Evolutionary conservation across 2,329 filamentous ascomycete species (phyloP), one percentile per base, ranked within the genome.

Genomic region (Atkinsonella hypoxylon): DNA sequence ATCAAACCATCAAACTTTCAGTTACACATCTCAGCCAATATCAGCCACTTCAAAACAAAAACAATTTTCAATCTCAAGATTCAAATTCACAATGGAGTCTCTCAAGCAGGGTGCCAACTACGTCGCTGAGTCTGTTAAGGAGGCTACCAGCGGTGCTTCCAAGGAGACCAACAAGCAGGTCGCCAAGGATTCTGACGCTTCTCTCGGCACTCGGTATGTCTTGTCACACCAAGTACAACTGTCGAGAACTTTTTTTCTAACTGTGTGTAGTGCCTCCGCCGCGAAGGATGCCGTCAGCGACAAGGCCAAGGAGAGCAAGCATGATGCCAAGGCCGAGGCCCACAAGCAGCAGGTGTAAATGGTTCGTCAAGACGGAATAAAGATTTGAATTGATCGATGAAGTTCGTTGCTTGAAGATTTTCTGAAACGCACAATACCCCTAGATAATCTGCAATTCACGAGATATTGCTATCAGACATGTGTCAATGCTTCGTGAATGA

Each of bases 161-260:
- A 85, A 85, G 78, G 80, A 84, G 71, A 71, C 72, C 71, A 85
- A 85, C 78, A 84, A 85, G 78, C 64, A 75, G 57, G 74, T 80
- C 57, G 82, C 81, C 66, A 84, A 85, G 76, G 78, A 80, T 64
- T 65, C 58, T 65, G 69, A 81, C 62, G 73, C 72, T 54, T 56
- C 58, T 58, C 6, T 81, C 52, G 63, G 68, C 62, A 80, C 76
- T 63, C 80, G 81, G 72, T 75, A 65, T 60, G 68, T 45, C 6
- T 22, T 4, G 1, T 18, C 17, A 10, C 13, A 11, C 8, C 3
- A 2, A 6, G 41, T 6, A 13, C 11, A n/a, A 2, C 11, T 4
- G 0, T n/a, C 15, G 10, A 6, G 7, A 8, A 15, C 3, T 42
- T 4, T n/a, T 4, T 42, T 4, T n/a, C 54, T 53, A 49, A 53